phyloP scores from a whole-genome alignment of 441 rosid genomes.

The Cnidoscolus chayamansa region DNA sequence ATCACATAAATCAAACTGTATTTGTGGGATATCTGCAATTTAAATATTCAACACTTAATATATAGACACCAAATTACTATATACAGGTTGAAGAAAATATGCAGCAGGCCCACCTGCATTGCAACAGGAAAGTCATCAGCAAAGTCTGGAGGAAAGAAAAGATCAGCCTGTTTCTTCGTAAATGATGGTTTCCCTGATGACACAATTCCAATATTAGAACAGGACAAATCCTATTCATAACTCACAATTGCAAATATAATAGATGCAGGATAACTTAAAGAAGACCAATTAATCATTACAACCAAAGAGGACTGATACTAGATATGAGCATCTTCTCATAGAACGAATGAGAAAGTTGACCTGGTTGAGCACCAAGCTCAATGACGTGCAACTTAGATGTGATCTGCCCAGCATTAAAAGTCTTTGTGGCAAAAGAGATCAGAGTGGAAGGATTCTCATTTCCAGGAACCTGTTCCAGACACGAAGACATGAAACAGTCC shows the following conservation, averaged over 20 bases:
- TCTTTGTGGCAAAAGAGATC: conserved; percentile 86
- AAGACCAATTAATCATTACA: neutral
- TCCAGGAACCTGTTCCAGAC: conserved; percentile 70
- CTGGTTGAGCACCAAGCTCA: conserved; percentile 99
- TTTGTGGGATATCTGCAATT: conserved; percentile 91
- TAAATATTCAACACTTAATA: conserved; percentile 30
- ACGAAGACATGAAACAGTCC: neutral
- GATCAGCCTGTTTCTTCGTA: conserved; percentile 96
- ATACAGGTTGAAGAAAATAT: conserved; percentile 2
- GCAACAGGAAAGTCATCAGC: conserved; percentile 99
- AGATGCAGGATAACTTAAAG: neutral
- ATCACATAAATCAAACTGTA: conserved; percentile 88
- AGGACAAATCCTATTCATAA: neutral
- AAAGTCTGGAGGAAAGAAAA: conserved; percentile 99
- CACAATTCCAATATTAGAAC: conserved; percentile 11
- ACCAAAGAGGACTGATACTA: neutral
- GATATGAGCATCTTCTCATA: neutral
- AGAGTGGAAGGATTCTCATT: conserved; percentile 92
- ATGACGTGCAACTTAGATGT: conserved; percentile 93
- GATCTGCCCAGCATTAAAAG: conserved; percentile 87
- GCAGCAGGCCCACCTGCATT: conserved; percentile 74
- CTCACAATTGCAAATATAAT: neutral
- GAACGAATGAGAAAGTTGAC: conserved; percentile 35
- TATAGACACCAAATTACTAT: conserved; percentile 20
- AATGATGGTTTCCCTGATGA: conserved; percentile 86